These are phyloP conservation scores for Alternaria infectoria DNA, from an alignment of 2,329 filamentous ascomycete genomes.

Conservation along the genomic window DNA sequence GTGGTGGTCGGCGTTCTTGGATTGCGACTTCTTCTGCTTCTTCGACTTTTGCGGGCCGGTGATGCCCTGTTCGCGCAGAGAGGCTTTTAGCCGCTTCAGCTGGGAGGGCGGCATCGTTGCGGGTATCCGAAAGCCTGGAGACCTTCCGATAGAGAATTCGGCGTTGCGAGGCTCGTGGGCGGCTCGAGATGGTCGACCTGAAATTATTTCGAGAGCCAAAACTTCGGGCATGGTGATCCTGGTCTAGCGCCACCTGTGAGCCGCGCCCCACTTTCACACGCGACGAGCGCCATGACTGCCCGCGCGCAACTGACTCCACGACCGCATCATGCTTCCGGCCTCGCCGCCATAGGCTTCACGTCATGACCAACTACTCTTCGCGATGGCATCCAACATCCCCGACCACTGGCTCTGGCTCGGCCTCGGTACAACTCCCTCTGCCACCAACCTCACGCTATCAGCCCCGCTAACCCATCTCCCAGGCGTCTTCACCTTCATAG, in stretches of 20 bases:
- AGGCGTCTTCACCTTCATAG: conserved; percentile 63
- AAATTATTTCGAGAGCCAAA: conserved; percentile 27
- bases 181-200: conserved; percentile 8
- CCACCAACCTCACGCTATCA: conserved; percentile 54
- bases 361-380: conserved; percentile 18
- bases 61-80: conserved; percentile 86
- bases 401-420: conserved; percentile 57
- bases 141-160: background rate
- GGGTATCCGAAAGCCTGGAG: background rate
- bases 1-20: conserved; percentile 75
- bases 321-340: conserved; percentile 1
- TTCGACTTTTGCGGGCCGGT: conserved; percentile 93
- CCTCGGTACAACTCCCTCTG: conserved; percentile 43
- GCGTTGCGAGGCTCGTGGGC: conserved; percentile 2
- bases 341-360: conserved; percentile 2
- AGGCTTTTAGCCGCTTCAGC: conserved; percentile 92
- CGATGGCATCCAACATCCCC: conserved; percentile 47
- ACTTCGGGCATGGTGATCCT: conserved; percentile 23
- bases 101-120: conserved; percentile 86
- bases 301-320: background rate
- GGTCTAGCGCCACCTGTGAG: conserved; percentile 9
- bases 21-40: conserved; percentile 79
- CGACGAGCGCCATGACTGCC: conserved; percentile 28
- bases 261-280: conserved; percentile 8
- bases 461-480: conserved; percentile 45